Percentiles rank a stretch among this genome's conserved stretches.
Evolutionary conservation across 2,329 filamentous ascomycete genomes (phyloP).

Genomic region (Albophoma yamanashiensis): DNA sequence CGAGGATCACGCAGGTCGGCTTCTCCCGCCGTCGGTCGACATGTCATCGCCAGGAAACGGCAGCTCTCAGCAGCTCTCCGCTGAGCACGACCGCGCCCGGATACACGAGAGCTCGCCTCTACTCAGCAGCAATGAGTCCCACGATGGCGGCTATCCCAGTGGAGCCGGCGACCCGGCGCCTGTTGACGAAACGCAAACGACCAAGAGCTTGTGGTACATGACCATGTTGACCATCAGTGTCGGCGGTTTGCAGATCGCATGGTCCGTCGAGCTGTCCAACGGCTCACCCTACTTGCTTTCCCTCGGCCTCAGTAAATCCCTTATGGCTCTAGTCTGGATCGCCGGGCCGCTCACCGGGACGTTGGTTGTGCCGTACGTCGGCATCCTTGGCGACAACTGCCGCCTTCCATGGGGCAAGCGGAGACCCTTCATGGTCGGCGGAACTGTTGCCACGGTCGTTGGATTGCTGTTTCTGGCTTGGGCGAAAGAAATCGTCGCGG

Average conservation of each 20-base stretch:
- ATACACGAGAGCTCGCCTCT: conserved; percentile 20
- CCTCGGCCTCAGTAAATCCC: conserved; percentile 69
- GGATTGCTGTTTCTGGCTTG: conserved; percentile 63
- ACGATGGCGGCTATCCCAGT: not conserved
- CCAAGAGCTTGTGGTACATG: conserved; percentile 78
- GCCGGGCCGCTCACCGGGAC: conserved; percentile 70
- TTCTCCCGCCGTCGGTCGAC: not conserved
- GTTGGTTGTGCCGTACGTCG: conserved; percentile 73
- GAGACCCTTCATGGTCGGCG: conserved; percentile 71
- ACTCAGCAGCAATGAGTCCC: conserved; percentile 7
- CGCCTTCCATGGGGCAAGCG: conserved; percentile 65
- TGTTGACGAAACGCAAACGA: conserved; percentile 36
- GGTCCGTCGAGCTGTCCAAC: conserved; percentile 91
- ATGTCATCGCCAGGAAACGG: not conserved
- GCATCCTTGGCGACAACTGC: conserved; percentile 72
- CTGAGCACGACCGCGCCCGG: conserved; percentile 8
- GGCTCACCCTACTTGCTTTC: conserved; percentile 78
- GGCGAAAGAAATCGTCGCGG: conserved; percentile 61
- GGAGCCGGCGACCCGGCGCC: not conserved
- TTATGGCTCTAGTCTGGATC: conserved; percentile 79
- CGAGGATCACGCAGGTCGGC: not conserved
- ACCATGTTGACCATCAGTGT: conserved; percentile 78
- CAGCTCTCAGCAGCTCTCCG: not conserved
- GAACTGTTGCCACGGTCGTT: conserved; percentile 54
- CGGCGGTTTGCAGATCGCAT: conserved; percentile 84